A percentile compares a stretch with the other conserved stretches of the same genome.
Conservation (phyloP, 495 filamentous ascomycete genomes). For the Neurospora sp. region DNA sequence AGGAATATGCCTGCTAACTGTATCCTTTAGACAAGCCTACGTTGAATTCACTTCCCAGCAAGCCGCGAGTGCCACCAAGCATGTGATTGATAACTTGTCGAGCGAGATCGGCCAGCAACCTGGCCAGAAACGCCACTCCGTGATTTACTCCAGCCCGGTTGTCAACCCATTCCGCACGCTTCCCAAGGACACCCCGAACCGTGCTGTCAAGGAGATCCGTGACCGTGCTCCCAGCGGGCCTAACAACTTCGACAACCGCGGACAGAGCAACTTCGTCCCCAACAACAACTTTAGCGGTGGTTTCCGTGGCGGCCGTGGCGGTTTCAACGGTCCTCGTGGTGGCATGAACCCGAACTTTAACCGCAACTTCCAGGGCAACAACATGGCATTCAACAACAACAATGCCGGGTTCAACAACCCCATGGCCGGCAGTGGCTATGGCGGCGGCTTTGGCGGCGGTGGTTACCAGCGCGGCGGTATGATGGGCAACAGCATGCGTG, state of each 20-base stretch:
- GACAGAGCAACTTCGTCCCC: constrained; percentile 28
- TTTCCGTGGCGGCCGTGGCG: constrained; percentile 28
- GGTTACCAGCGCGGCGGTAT: constrained; percentile 51
- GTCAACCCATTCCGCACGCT: constrained; percentile 84
- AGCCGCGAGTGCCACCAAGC: constrained; percentile 79
- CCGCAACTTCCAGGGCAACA: constrained; percentile 22
- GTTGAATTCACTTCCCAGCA: constrained; percentile 76
- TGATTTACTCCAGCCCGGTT: constrained; percentile 65
- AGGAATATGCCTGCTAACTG: constrained; percentile 9
- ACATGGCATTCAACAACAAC: constrained; percentile 24
- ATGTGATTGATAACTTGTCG: constrained; percentile 57
- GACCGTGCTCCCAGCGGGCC: constrained; percentile 33
- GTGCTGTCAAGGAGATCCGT: constrained; percentile 54
- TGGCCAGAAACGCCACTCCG: constrained; percentile 58
- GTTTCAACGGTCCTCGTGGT: constrained; percentile 24
- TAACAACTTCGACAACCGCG: constrained; percentile 28
- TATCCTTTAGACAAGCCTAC: constrained; percentile 66
- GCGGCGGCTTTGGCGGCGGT: constrained; percentile 48
- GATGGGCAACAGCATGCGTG: constrained; percentile 61
- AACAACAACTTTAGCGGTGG: constrained; percentile 32
- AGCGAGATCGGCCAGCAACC: constrained; percentile 22
- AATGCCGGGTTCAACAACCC: constrained; percentile 24
- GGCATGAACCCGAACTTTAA: constrained; percentile 36
- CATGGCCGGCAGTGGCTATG: constrained; percentile 42
- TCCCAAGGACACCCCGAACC: constrained; percentile 79